A percentile compares a stretch with the other conserved stretches of the same genome.
Evolutionary conservation across 306 rosid species (phyloP).

Genomic region (Lathyrus tuberosus): DNA sequence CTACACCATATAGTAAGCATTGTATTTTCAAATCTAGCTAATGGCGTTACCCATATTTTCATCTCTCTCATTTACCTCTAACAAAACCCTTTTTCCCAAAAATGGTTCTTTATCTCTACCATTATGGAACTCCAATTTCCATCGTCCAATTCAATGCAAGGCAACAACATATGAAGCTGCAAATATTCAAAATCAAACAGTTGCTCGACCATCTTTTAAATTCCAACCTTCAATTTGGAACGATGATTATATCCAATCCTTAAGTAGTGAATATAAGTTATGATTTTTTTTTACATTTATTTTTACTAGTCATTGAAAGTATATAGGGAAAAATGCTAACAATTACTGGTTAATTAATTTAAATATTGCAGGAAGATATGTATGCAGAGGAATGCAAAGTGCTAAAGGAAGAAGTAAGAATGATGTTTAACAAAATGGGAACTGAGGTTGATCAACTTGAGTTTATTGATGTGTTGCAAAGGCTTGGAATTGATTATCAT

Average conservation of each 20-base stretch:
- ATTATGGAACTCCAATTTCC: background rate
- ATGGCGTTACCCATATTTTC: background rate
- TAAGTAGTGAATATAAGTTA: background rate
- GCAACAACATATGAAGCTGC: background rate
- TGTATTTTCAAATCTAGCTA: background rate
- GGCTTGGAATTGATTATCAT: slow-evolving; percentile 6
- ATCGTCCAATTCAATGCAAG: background rate
- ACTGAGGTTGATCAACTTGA: slow-evolving; percentile 6
- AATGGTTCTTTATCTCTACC: background rate
- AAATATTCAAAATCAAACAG: background rate
- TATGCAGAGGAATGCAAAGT: background rate
- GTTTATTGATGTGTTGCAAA: slow-evolving; percentile 8
- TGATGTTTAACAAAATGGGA: background rate
- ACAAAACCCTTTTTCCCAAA: background rate
- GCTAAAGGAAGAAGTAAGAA: slow-evolving; percentile 5
- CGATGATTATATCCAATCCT: slow-evolving; percentile 14
- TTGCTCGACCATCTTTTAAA: background rate
- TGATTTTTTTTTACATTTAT: background rate
- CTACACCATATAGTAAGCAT: background rate
- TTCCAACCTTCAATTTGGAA: slow-evolving; percentile 33
- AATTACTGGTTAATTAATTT: background rate
- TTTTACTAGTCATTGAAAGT: background rate
- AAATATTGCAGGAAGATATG: background rate
- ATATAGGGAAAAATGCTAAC: background rate
- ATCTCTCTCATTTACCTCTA: background rate